Percentiles rank a stretch among this genome's conserved stretches.
These are phyloP conservation scores for Colletotrichum sidae DNA, from an alignment of 2,329 filamentous ascomycete genomes.

Conservation along the genomic window DNA sequence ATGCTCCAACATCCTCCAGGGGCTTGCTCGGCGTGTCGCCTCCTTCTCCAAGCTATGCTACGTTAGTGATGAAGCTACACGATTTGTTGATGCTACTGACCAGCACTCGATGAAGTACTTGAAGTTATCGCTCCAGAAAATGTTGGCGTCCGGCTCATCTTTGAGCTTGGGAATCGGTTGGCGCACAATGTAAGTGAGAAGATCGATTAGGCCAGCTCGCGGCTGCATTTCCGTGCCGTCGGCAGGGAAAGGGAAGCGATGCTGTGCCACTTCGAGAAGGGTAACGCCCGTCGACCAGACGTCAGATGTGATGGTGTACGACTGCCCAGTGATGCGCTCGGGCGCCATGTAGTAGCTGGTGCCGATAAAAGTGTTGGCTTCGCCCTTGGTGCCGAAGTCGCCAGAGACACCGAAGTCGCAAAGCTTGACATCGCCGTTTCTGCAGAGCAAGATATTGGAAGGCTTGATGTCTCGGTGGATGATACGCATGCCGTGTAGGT, in stretches of 20 bases:
- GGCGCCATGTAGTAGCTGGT: slow-evolving; percentile 99
- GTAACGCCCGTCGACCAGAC: slow-evolving; percentile 99
- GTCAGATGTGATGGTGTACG: slow-evolving; percentile 97
- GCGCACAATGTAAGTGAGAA: slow-evolving; percentile 96
- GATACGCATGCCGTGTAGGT: slow-evolving; percentile 94
- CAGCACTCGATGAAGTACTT: slow-evolving; percentile 99
- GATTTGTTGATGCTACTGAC: slow-evolving; percentile 67
- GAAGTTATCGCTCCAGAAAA: slow-evolving; percentile 96
- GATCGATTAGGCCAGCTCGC: slow-evolving; percentile 89
- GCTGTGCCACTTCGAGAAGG: slow-evolving; percentile 97
- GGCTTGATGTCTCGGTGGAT: slow-evolving; percentile 99
- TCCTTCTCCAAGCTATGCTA: slow-evolving; percentile 88
- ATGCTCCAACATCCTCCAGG: slow-evolving; percentile 99
- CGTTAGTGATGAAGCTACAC: slow-evolving; percentile 14
- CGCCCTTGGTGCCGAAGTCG: slow-evolving; percentile 97
- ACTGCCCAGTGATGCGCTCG: slow-evolving; percentile 96
- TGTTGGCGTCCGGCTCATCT: slow-evolving; percentile 89
- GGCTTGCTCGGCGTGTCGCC: slow-evolving; percentile 84
- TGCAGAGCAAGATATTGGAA: slow-evolving; percentile 93
- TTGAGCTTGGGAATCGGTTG: slow-evolving; percentile 96
- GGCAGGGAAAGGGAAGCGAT: slow-evolving; percentile 97
- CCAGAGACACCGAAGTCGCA: slow-evolving; percentile 99
- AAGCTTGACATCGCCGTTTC: slow-evolving; percentile 93
- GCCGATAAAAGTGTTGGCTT: slow-evolving; percentile 98
- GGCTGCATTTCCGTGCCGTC: slow-evolving; percentile 97